Percentiles rank a stretch among this genome's conserved stretches.
These are phyloP conservation scores for Notholithocarpus densiflorus DNA, from an alignment of 306 rosid genomes.

Conservation along the genomic window DNA sequence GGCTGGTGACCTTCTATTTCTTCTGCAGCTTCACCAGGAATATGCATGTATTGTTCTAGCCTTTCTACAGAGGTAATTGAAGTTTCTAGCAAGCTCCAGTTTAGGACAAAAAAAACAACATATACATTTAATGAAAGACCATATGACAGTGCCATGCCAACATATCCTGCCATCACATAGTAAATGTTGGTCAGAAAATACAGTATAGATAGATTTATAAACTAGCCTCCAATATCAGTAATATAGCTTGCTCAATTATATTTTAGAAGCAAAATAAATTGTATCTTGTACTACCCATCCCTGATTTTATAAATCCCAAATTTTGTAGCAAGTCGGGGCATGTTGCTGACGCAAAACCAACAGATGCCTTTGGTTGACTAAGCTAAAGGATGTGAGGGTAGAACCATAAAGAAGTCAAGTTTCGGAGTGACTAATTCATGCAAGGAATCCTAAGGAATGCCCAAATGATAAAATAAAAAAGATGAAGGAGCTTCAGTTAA, in stretches of 20 bases:
- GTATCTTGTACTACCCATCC: not conserved
- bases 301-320: not conserved
- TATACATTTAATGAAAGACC: constrained; percentile 27
- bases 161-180: constrained; percentile 18
- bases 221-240: not conserved
- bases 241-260: not conserved
- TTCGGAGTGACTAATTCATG: constrained; percentile 4
- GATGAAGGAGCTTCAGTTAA: not conserved
- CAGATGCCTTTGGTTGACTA: not conserved
- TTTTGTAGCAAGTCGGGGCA: not conserved
- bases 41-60: constrained; percentile 35
- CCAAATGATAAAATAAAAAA: not conserved
- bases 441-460: not conserved
- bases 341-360: not conserved
- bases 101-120: constrained; percentile 15
- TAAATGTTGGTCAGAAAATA: not conserved
- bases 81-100: constrained; percentile 20
- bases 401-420: not conserved
- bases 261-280: not conserved
- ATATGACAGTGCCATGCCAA: constrained; percentile 33
- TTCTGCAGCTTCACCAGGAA: constrained; percentile 30
- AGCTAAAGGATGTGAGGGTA: not conserved
- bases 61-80: constrained; percentile 30
- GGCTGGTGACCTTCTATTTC: constrained; percentile 20
- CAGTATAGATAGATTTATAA: not conserved